Conservation (phyloP, 129 eudicot species). For the Flaveria ramosissima region DNA sequence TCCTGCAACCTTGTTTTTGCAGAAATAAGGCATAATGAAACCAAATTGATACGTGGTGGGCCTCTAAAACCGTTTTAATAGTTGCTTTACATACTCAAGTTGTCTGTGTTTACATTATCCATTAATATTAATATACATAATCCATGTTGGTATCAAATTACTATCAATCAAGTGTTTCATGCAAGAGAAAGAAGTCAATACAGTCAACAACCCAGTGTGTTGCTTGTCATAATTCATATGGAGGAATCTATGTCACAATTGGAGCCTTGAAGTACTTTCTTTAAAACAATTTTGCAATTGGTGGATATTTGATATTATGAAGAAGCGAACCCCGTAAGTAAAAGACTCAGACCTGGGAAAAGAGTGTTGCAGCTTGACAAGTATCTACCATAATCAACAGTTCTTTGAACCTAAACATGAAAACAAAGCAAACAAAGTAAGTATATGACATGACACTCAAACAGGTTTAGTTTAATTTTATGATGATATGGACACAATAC, state of each 20-base stretch:
- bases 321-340: constrained; percentile 5
- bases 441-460: constrained; percentile 3
- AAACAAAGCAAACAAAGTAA: constrained; percentile 16
- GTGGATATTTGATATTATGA: background rate
- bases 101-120: background rate
- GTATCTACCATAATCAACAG: constrained; percentile 97
- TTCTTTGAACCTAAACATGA: constrained; percentile 81
- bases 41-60: constrained; percentile 1
- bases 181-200: constrained; percentile 8
- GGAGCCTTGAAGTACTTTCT: background rate
- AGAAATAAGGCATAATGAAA: background rate
- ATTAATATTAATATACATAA: background rate
- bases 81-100: background rate
- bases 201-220: background rate
- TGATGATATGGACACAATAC: background rate
- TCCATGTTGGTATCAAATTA: background rate
- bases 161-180: background rate
- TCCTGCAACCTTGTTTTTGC: background rate
- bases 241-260: constrained; percentile 10
- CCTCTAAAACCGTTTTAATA: background rate
- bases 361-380: constrained; percentile 99
- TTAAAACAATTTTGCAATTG: too few species aligned
- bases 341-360: constrained; percentile 62
- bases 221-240: background rate
- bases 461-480: background rate